phyloP scores from a whole-genome alignment of 148 eudicot genomes.

The Rhododendron williamsianum region DNA sequence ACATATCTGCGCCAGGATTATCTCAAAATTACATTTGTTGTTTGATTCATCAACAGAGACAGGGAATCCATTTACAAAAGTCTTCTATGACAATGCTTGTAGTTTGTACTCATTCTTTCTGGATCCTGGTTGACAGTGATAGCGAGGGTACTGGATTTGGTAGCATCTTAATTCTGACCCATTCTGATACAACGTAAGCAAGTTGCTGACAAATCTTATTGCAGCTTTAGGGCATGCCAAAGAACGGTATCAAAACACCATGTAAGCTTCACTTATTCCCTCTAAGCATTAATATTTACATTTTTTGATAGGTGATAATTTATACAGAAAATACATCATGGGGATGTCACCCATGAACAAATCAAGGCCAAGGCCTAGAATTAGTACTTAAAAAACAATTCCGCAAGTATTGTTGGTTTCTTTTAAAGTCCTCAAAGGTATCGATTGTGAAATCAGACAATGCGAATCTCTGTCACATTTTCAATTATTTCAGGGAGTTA shows the following conservation, averaged over 20 bases:
- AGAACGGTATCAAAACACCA: background rate
- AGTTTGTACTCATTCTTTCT: background rate
- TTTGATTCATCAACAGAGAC: background rate
- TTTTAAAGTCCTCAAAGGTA: background rate
- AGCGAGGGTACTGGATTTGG: background rate
- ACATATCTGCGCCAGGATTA: background rate
- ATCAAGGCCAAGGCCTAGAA: background rate
- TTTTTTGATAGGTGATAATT: background rate
- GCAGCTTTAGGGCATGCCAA: background rate
- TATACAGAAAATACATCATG: background rate
- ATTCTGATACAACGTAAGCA: background rate
- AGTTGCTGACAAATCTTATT: background rate
- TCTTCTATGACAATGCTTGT: background rate
- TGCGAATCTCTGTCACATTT: background rate
- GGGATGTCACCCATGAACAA: no score
- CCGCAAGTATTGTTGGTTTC: background rate
- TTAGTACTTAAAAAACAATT: background rate
- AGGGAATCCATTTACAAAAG: background rate
- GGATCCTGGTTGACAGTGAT: background rate
- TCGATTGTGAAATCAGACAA: background rate
- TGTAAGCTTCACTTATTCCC: constrained; percentile 7
- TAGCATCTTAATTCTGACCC: background rate
- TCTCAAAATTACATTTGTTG: background rate
- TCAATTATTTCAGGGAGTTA: no score
- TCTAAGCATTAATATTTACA: background rate